Conservation (phyloP, 1,139 yeast genomes). For the Kodamaea derodonti region DNA sequence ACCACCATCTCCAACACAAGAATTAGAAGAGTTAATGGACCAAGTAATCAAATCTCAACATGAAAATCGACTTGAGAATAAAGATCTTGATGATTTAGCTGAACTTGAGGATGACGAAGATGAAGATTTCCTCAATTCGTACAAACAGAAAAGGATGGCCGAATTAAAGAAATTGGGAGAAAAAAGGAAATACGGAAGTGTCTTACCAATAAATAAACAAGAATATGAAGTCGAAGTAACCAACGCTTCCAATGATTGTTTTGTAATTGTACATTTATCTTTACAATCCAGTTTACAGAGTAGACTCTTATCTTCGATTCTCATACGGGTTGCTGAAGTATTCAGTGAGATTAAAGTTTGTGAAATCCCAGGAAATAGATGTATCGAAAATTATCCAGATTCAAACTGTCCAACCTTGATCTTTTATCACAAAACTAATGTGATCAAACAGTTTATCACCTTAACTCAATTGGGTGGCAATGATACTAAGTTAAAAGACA, state of each 20-base stretch:
- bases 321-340: slow-evolving; percentile 49
- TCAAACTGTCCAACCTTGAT: slow-evolving; percentile 86
- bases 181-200: slow-evolving; percentile 70
- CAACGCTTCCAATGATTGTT: slow-evolving; percentile 57
- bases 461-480: slow-evolving; percentile 82
- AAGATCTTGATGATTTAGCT: slow-evolving; percentile 74
- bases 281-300: slow-evolving; percentile 70
- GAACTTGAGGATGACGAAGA: slow-evolving; percentile 81
- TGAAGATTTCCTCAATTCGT: slow-evolving; percentile 65
- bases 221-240: slow-evolving; percentile 88
- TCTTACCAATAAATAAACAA: slow-evolving; percentile 74
- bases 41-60: slow-evolving; percentile 78
- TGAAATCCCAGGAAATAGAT: slow-evolving; percentile 83
- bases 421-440: slow-evolving; percentile 72
- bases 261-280: slow-evolving; percentile 77
- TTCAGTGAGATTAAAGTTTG: slow-evolving; percentile 85
- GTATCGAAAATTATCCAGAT: slow-evolving; percentile 89
- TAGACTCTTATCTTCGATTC: slow-evolving; percentile 57
- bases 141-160: slow-evolving; percentile 70
- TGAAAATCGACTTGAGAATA: slow-evolving; percentile 68
- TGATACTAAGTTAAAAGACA: slow-evolving; percentile 60
- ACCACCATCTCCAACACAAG: slow-evolving; percentile 84
- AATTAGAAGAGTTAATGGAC: slow-evolving; percentile 81
- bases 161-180: slow-evolving; percentile 63
- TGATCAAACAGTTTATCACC: slow-evolving; percentile 75